A percentile compares a stretch with the other conserved stretches of the same genome.
Evolutionary conservation across 2,329 filamentous ascomycete genomes (phyloP).

Genomic region (Aspergillus texensis): DNA sequence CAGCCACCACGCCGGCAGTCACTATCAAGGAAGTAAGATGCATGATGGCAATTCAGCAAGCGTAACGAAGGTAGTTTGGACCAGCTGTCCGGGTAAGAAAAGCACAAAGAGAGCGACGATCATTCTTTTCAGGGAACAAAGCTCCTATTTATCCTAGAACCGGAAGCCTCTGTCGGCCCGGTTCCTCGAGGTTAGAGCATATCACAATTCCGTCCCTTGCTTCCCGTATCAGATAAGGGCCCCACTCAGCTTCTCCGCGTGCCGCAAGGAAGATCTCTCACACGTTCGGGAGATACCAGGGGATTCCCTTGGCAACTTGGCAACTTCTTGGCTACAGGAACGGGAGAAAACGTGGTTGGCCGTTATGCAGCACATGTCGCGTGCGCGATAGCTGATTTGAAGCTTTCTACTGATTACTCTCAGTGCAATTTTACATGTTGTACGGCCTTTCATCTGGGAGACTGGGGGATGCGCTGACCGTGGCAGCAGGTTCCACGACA

Average conservation of each 20-base stretch:
- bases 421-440: neutral
- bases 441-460: neutral
- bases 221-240: neutral
- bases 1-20: conserved; percentile 15
- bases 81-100: neutral
- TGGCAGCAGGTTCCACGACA: neutral
- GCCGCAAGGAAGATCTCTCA: neutral
- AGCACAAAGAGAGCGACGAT: neutral
- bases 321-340: neutral
- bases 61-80: neutral
- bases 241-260: neutral
- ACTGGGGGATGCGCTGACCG: neutral
- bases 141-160: neutral
- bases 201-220: neutral
- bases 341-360: neutral
- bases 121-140: neutral
- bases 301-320: conserved; percentile 2
- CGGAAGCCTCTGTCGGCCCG: neutral
- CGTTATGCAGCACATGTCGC: neutral
- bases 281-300: neutral
- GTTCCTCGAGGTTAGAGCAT: neutral
- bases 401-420: neutral
- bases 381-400: neutral
- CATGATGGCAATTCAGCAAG: conserved; percentile 6
- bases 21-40: conserved; percentile 15